Conservation (phyloP, 495 filamentous ascomycete genomes). For the Parathielavia hyrcaniae region DNA sequence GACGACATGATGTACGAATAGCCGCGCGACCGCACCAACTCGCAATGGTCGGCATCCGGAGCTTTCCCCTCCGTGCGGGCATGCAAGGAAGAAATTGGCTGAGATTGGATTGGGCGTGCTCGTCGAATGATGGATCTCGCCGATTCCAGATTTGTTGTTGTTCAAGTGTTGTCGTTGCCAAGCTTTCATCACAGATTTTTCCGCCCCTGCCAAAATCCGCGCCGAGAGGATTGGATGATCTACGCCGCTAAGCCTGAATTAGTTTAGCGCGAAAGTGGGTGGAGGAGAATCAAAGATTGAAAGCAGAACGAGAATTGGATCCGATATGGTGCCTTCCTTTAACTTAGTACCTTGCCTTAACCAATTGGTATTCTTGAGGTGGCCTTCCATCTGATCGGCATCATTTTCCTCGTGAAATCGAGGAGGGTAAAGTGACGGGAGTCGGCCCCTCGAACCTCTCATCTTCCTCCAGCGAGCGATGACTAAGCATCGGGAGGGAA, state of each 20-base stretch:
- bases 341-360: too few species aligned
- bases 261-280: neutral
- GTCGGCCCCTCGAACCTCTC: neutral
- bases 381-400: too few species aligned
- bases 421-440: neutral
- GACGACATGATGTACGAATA: constrained; percentile 16
- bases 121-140: neutral
- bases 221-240: constrained; percentile 5
- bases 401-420: neutral
- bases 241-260: constrained; percentile 3
- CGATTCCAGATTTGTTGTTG: neutral
- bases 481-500: neutral
- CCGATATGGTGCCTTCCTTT: too few species aligned
- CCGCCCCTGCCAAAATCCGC: neutral
- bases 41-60: neutral
- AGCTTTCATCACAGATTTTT: neutral
- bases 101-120: neutral
- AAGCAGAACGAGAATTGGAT: neutral
- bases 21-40: constrained; percentile 6
- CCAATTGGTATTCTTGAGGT: too few species aligned
- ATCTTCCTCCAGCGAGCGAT: constrained; percentile 4
- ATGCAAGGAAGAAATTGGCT: neutral
- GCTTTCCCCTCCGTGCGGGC: neutral
- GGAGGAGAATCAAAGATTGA: neutral
- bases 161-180: constrained; percentile 3